Evolutionary conservation across 768 basidiomycete genomes (phyloP).

Genomic region (Suillus sp.): DNA sequence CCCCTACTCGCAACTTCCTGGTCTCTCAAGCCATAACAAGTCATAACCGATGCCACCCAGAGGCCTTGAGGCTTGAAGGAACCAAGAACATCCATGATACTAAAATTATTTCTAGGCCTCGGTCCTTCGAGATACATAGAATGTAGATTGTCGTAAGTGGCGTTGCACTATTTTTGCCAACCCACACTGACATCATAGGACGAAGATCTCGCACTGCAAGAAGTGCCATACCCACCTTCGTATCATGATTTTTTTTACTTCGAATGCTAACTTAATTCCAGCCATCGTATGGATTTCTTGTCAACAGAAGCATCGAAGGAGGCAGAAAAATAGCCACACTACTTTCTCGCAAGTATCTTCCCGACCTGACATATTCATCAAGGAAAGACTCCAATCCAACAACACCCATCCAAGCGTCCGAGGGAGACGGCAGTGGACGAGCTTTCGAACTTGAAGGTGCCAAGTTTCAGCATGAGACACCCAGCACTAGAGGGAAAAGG

Average conservation of each 20-base stretch:
- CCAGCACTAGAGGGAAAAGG: constrained; percentile 3
- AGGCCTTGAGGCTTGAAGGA: neutral
- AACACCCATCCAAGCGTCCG: constrained; percentile 5
- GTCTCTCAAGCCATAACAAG: neutral
- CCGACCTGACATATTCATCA: neutral
- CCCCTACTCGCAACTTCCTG: too few relatives aligned
- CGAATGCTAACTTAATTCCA: neutral
- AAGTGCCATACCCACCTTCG: constrained; percentile 9
- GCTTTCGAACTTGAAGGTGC: neutral
- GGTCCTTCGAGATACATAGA: constrained; percentile 2
- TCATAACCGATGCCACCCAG: neutral
- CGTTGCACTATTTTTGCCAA: constrained; percentile 13
- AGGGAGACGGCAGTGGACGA: neutral
- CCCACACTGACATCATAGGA: constrained; percentile 9
- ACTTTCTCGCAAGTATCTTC: neutral
- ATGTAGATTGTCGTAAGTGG: constrained; percentile 7
- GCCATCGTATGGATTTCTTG: neutral
- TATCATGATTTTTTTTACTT: neutral
- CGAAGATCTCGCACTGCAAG: neutral
- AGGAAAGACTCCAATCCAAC: constrained; percentile 4
- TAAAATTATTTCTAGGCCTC: constrained; percentile 4
- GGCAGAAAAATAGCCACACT: constrained; percentile 7
- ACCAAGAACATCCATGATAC: neutral
- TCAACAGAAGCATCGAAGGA: neutral
- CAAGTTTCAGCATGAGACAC: constrained; percentile 2